Evolutionary conservation across 768 basidiomycete species (phyloP), one percentile per base, ranked within the genome.

Genomic region (Roridomyces roridus): DNA sequence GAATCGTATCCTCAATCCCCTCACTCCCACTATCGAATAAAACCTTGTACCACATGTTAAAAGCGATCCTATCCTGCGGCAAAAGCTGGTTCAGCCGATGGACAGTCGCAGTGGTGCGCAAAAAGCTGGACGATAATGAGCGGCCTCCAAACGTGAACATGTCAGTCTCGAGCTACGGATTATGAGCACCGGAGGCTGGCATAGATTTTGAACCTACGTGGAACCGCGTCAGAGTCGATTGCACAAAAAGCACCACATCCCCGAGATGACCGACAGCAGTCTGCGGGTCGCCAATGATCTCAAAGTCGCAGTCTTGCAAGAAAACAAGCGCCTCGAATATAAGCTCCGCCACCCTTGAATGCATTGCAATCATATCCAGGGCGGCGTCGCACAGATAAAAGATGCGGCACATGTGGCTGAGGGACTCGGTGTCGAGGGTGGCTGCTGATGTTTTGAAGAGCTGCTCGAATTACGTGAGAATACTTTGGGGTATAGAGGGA

Each of bases 251-350:
- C 15, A 92, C 87, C n/a, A 93, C 80, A 59, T 91, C 83, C 4
- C 92, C 92, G 2, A 92, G 74, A 68, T 91, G 87, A 56, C 82
- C 85, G 35, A 92, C 82, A 5, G 91, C 91, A 17, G 87, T 89
- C 70, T 92, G 92, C 17, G 92, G 92, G 70, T 93, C 91, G 43
- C 91, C 91, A 28, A 93, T 87, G 20, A 85, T 87, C 66, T 92
- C 91, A 59, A 88, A 92, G 64, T 92, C 90, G 62, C 89, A 92
- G 37, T 85, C 80, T 52, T 89, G 84, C 39, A 92, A 72, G 55
- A 91, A 80, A 15, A 74, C 72, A 40, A 92, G 70, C 0, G 85
- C 83, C 59, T 84, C 79, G 24, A 82, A 85, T 26, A 91, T 72
- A n/a, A 94, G 67, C 50, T 87, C 84, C 11, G 79, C 77, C n/a